A percentile compares a stretch with the other conserved stretches of the same genome.
Conservation (phyloP, 345 rosid genomes). For the Murraya paniculata region DNA sequence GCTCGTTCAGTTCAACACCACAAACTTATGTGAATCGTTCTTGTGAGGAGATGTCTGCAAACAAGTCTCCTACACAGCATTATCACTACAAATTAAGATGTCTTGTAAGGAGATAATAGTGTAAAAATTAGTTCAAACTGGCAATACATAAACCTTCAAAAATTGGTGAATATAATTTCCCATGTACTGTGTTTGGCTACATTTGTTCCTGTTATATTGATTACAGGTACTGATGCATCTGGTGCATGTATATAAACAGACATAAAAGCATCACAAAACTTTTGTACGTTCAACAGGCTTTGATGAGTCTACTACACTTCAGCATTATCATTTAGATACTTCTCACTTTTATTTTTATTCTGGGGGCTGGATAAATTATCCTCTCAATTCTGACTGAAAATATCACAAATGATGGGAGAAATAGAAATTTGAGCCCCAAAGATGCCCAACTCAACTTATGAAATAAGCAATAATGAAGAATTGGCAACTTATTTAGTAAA, state of each 20-base stretch:
- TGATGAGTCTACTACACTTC: not conserved
- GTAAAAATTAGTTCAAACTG: not conserved
- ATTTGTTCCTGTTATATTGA: not conserved
- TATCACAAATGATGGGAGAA: not conserved
- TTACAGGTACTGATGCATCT: not conserved
- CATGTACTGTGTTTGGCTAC: not conserved
- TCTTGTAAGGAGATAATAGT: too few species aligned
- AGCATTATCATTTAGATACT: not conserved
- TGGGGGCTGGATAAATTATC: too few species aligned
- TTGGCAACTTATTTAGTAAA: not conserved
- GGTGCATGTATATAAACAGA: not conserved
- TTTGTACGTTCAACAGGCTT: not conserved
- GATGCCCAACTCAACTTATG: not conserved
- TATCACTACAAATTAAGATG: not conserved
- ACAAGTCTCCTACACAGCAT: not conserved
- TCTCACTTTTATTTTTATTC: too few species aligned
- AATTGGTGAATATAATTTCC: not conserved
- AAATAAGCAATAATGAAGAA: not conserved
- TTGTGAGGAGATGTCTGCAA: not conserved
- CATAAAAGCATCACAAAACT: not conserved
- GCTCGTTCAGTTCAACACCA: not conserved
- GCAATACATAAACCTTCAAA: not conserved
- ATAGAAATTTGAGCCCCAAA: not conserved
- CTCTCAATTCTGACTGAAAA: not conserved
- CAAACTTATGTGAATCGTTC: not conserved